Evolutionary conservation across 1,284 basidiomycete species (phyloP).

Genomic region (Vanrija sp.): DNA sequence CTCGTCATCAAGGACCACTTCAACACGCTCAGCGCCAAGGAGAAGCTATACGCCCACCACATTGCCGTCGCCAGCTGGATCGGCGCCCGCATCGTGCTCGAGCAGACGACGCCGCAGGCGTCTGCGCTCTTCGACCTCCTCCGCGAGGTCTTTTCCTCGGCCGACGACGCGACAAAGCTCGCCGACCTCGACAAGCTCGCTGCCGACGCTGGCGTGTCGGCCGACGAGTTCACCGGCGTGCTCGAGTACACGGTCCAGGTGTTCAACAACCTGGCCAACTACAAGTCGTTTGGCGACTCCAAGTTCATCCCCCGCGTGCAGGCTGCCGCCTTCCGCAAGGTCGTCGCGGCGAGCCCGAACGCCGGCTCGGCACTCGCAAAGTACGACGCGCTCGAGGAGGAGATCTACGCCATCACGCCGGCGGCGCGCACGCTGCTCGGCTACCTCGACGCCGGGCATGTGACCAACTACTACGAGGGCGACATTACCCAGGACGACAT

Average conservation of each 20-base stretch:
- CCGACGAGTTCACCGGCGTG: constrained; percentile 6
- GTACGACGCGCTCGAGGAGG: constrained; percentile 11
- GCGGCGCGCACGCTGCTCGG: constrained; percentile 15
- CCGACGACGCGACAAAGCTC: constrained; percentile 1
- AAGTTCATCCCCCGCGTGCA: constrained; percentile 18
- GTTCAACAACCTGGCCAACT: constrained; percentile 20
- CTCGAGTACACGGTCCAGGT: constrained; percentile 17
- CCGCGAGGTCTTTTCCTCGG: constrained; percentile 5
- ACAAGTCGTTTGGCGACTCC: constrained; percentile 18
- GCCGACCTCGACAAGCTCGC: constrained; percentile 10
- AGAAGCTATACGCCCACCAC: constrained; percentile 18
- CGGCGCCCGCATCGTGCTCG: constrained; percentile 16
- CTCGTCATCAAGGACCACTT: constrained; percentile 18
- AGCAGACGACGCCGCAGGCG: constrained; percentile 16
- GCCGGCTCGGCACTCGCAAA: constrained; percentile 4
- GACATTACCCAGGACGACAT: constrained; percentile 16
- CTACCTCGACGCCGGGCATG: constrained; percentile 16
- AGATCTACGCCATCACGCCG: constrained; percentile 11
- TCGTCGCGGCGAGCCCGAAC: constrained; percentile 10
- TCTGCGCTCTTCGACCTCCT: constrained; percentile 15
- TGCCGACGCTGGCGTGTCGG: neutral
- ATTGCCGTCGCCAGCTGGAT: constrained; percentile 15
- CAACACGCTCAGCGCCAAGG: constrained; percentile 8
- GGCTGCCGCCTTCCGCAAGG: constrained; percentile 1
- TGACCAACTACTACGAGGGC: constrained; percentile 15